Evolutionary conservation across 164 flowering plant species (phyloP).

Genomic region (Kalanchoe fedtschenkoi): DNA sequence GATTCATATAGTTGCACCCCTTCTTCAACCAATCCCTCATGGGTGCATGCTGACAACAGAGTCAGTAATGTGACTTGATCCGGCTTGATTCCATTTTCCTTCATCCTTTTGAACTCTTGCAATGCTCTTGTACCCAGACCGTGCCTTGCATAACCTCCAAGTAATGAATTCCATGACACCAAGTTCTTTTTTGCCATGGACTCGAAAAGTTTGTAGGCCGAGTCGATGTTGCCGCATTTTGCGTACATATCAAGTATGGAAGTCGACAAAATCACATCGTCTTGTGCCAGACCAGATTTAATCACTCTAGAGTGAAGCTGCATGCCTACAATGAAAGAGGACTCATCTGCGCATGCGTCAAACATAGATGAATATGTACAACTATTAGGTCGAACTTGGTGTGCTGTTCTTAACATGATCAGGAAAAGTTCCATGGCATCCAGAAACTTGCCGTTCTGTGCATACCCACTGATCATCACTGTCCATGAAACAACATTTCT

Average conservation of each 20-base stretch:
- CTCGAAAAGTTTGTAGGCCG: not conserved
- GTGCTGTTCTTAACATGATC: not conserved
- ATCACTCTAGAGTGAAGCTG: slow-evolving; percentile 3
- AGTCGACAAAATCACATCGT: slow-evolving; percentile 9
- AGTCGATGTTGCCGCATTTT: slow-evolving; percentile 3
- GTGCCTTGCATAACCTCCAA: slow-evolving; percentile 39
- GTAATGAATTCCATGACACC: slow-evolving; percentile 81
- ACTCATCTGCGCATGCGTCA: not conserved
- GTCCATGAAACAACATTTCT: slow-evolving; percentile 75
- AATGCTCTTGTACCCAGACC: slow-evolving; percentile 24
- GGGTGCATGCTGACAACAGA: slow-evolving; percentile 61
- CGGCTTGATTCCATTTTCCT: slow-evolving; percentile 27
- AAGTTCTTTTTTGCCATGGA: slow-evolving; percentile 6
- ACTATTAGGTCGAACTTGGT: not conserved
- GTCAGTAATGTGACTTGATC: slow-evolving; percentile 65
- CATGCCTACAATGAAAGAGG: not conserved
- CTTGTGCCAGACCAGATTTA: not conserved
- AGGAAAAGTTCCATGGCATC: slow-evolving; percentile 4
- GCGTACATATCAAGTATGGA: slow-evolving; percentile 8
- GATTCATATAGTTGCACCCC: slow-evolving; percentile 38
- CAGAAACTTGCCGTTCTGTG: not conserved
- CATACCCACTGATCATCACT: slow-evolving; percentile 10
- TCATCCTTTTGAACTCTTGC: slow-evolving; percentile 46
- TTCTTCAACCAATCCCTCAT: slow-evolving; percentile 47
- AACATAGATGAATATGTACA: slow-evolving; percentile 1